Percentiles rank a stretch among this genome's conserved stretches.
Evolutionary conservation across 345 rosid genomes (phyloP).

Genomic region (Jatropha curcas): DNA sequence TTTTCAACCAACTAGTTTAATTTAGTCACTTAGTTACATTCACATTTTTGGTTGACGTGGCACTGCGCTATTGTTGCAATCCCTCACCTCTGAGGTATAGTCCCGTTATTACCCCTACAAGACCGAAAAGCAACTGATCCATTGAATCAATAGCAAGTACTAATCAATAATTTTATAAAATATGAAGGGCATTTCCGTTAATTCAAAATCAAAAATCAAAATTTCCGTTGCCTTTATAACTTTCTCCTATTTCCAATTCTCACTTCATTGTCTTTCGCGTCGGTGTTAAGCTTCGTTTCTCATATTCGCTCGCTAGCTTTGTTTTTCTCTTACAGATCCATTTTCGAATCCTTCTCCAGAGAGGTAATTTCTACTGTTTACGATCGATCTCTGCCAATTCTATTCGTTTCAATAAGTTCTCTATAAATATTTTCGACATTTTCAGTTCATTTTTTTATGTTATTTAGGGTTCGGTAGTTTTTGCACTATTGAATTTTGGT

Average conservation of each 20-base stretch:
- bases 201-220: constrained; percentile 2
- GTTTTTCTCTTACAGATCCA: neutral
- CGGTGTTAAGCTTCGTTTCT: constrained; percentile 29
- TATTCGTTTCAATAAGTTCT: neutral
- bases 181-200: constrained; percentile 30
- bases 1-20: too few relatives aligned
- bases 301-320: neutral
- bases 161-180: neutral
- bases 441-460: neutral
- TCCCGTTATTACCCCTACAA: neutral
- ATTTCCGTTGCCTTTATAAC: constrained; percentile 8
- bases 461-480: constrained; percentile 10
- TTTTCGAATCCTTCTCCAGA: neutral
- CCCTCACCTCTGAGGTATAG: neutral
- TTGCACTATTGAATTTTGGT: neutral
- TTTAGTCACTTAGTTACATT: neutral
- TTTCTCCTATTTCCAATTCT: neutral
- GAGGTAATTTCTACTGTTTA: neutral
- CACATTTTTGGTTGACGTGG: neutral
- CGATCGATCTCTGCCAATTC: neutral
- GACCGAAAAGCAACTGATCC: neutral
- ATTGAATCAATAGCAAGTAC: neutral
- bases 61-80: neutral
- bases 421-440: neutral
- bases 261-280: constrained; percentile 23